Evolutionary conservation across 345 rosid species (phyloP).

Genomic region (Lagerstroemia speciosa): DNA sequence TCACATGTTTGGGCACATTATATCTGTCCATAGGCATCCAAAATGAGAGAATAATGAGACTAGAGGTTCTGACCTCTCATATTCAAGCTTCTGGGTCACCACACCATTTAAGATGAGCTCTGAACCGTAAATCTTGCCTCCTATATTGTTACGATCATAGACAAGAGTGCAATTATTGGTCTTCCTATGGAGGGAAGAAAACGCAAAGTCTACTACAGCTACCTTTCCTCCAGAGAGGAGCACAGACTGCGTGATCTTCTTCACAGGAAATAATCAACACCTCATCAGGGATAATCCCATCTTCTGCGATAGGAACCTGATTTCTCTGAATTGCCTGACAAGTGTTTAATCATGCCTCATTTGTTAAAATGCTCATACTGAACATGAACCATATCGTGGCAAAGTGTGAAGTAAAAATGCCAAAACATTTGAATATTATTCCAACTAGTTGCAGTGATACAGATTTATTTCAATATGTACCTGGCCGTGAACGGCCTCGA

Average conservation of each 20-base stretch:
- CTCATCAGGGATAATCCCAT: conserved; percentile 24
- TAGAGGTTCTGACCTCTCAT: conserved; percentile 36
- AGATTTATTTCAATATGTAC: conserved; percentile 24
- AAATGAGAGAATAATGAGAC: neutral
- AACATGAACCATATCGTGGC: neutral
- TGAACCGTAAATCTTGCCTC: conserved; percentile 22
- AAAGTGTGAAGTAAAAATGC: too few relatives aligned
- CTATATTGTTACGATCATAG: neutral
- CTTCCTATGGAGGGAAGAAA: neutral
- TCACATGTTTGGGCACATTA: neutral
- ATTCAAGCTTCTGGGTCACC: conserved; percentile 59
- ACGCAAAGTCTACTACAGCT: neutral
- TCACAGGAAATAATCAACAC: conserved; percentile 56
- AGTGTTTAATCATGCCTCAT: conserved; percentile 7
- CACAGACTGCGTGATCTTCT: conserved; percentile 44
- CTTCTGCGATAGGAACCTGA: conserved; percentile 17
- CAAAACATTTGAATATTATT: too few relatives aligned
- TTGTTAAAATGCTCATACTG: neutral
- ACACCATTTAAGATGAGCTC: conserved; percentile 67
- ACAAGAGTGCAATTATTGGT: neutral
- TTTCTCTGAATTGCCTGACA: conserved; percentile 33
- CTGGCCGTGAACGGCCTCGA: conserved; percentile 55
- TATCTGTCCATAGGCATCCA: neutral
- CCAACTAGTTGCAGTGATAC: neutral
- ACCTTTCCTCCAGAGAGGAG: conserved; percentile 51